Conservation (phyloP, 2,329 filamentous ascomycete genomes). For the Nigrospora osmanthi region DNA sequence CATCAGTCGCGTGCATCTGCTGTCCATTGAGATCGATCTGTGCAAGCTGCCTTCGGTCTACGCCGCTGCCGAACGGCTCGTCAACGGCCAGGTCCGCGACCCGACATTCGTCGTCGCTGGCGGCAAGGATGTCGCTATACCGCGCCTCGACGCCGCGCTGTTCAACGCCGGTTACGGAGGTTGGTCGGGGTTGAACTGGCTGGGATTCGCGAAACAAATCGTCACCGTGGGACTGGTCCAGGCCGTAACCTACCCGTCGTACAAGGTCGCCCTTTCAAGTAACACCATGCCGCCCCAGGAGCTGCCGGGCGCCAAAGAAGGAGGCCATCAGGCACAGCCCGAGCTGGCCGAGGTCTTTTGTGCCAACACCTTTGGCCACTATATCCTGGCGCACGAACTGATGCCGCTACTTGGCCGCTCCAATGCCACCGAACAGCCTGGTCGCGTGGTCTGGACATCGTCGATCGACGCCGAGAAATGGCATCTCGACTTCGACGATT, state of each 20-base stretch:
- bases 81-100: slow-evolving; percentile 35
- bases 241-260: slow-evolving; percentile 68
- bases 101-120: slow-evolving; percentile 24
- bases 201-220: slow-evolving; percentile 42
- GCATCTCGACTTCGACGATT: slow-evolving; percentile 58
- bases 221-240: slow-evolving; percentile 55
- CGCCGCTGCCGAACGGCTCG: slow-evolving; percentile 36
- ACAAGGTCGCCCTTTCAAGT: slow-evolving; percentile 55
- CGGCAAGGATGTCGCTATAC: slow-evolving; percentile 40
- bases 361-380: slow-evolving; percentile 93
- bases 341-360: slow-evolving; percentile 76
- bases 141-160: slow-evolving; percentile 70
- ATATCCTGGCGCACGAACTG: slow-evolving; percentile 76
- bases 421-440: slow-evolving; percentile 31
- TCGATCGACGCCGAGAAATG: slow-evolving; percentile 60
- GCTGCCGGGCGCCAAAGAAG: slow-evolving; percentile 12
- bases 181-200: slow-evolving; percentile 74
- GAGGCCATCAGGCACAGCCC: slow-evolving; percentile 34
- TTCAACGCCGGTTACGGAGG: slow-evolving; percentile 87
- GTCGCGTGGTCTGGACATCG: slow-evolving; percentile 79
- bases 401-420: slow-evolving; percentile 60
- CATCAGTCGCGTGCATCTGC: slow-evolving; percentile 46
- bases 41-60: slow-evolving; percentile 48
- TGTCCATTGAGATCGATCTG: slow-evolving; percentile 52
- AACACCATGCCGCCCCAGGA: slow-evolving; percentile 32